phyloP scores from a whole-genome alignment of 257 asterid species.

The Nicotiana otophora region DNA sequence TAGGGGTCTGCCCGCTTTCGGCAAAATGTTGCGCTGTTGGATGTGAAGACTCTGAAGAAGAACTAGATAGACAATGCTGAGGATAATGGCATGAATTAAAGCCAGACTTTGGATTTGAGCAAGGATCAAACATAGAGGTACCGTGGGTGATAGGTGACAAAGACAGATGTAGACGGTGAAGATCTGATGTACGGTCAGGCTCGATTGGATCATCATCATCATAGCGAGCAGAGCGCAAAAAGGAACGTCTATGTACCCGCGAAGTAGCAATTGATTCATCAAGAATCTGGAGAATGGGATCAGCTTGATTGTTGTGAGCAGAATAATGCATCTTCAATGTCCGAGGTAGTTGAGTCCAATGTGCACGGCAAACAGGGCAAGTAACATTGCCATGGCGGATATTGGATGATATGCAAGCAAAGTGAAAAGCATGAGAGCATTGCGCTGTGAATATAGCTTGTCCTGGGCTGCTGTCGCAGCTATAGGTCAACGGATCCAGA shows the following conservation, averaged over 20 bases:
- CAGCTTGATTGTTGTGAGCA: conserved; percentile 42
- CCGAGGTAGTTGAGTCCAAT: conserved; percentile 90
- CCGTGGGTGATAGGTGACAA: conserved; percentile 32
- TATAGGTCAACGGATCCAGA: conserved; percentile 62
- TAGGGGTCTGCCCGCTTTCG: conserved; percentile 17
- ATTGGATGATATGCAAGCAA: conserved; percentile 87
- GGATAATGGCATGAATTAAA: conserved; percentile 17
- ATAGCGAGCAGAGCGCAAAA: conserved; percentile 71
- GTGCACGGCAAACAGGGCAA: conserved; percentile 93
- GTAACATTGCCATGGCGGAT: conserved; percentile 85
- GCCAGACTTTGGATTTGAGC: conserved; percentile 20
- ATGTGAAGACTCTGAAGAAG: conserved; percentile 30
- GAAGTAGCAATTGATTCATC: conserved; percentile 86
- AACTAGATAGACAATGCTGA: conserved; percentile 24
- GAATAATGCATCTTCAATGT: conserved; percentile 40
- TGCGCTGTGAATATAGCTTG: conserved; percentile 94
- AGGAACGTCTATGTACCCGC: conserved; percentile 77
- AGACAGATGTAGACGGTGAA: conserved; percentile 62
- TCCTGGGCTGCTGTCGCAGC: conserved; percentile 62
- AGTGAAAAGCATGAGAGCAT: conserved; percentile 87
- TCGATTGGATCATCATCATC: conserved; percentile 87
- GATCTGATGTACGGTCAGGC: conserved; percentile 37
- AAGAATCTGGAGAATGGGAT: conserved; percentile 83
- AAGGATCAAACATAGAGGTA: conserved; percentile 20
- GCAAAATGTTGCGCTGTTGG: conserved; percentile 27